Evolutionary conservation across 148 eudicot genomes (phyloP).

Genomic region (Nyssa sinensis): DNA sequence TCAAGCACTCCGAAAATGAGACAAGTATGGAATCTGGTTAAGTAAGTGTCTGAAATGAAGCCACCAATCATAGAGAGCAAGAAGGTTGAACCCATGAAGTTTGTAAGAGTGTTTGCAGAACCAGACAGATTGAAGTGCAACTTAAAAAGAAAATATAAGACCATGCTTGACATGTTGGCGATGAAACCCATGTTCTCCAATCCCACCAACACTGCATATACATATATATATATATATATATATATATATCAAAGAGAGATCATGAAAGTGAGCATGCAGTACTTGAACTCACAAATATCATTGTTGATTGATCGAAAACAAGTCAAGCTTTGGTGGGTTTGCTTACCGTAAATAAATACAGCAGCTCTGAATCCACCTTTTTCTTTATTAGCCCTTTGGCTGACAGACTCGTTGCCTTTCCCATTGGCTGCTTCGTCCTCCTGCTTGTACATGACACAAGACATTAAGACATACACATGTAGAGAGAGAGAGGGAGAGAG

Average conservation of each 20-base stretch:
- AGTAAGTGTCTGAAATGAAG: conserved; percentile 43
- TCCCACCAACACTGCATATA: conserved; percentile 28
- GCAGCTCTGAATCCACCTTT: conserved; percentile 55
- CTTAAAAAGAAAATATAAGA: conserved; percentile 33
- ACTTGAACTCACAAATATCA: neutral
- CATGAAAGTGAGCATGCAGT: neutral
- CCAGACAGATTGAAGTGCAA: conserved; percentile 39
- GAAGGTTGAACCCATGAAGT: conserved; percentile 48
- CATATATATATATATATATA: neutral
- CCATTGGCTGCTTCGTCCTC: conserved; percentile 21
- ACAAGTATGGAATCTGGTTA: conserved; percentile 33
- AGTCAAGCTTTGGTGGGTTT: neutral
- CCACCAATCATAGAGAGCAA: conserved; percentile 49
- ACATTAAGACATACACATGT: neutral
- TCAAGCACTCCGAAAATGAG: conserved; percentile 40
- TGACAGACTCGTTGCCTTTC: neutral
- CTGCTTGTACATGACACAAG: conserved; percentile 13
- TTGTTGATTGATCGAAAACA: neutral
- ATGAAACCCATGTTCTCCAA: conserved; percentile 48
- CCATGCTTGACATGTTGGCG: conserved; percentile 36
- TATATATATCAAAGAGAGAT: neutral
- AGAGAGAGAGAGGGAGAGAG: conserved; percentile 8
- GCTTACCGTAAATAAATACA: conserved; percentile 40
- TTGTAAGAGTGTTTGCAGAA: conserved; percentile 53
- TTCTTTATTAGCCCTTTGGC: conserved; percentile 3